Conservation (phyloP, 805 yeast species). For the Candida germanica region DNA sequence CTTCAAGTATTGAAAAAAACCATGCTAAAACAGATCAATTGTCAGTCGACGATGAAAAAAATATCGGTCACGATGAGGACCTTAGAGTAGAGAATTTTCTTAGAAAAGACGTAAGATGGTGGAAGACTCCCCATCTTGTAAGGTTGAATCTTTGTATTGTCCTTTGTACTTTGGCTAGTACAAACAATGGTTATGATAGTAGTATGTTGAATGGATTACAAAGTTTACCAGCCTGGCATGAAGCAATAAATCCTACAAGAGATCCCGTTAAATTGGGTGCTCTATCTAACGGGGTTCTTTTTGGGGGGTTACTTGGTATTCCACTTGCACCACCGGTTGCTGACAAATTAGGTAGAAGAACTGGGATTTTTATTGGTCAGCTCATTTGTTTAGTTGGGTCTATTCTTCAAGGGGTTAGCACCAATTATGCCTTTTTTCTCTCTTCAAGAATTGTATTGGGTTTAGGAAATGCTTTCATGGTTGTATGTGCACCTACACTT, state of each 20-base stretch:
- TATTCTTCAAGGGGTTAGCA: constrained; percentile 33
- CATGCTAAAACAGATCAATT: not conserved
- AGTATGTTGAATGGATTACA: constrained; percentile 51
- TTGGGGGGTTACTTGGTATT: constrained; percentile 37
- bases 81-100: constrained; percentile 15
- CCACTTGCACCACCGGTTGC: constrained; percentile 21
- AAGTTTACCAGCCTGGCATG: constrained; percentile 40
- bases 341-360: constrained; percentile 43
- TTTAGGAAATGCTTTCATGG: constrained; percentile 39
- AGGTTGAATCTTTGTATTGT: constrained; percentile 35
- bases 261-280: constrained; percentile 34
- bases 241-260: constrained; percentile 39
- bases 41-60: not conserved
- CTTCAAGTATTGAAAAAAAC: constrained; percentile 8
- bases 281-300: constrained; percentile 37
- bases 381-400: constrained; percentile 27
- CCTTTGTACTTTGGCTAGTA: constrained; percentile 42
- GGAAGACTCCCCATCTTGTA: constrained; percentile 34
- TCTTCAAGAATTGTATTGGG: constrained; percentile 48
- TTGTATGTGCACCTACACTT: constrained; percentile 44
- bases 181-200: constrained; percentile 48
- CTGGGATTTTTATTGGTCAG: constrained; percentile 22
- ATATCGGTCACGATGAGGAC: constrained; percentile 1
- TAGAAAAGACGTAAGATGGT: constrained; percentile 24
- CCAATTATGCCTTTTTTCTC: constrained; percentile 36